These are phyloP conservation scores for Botrytis hyacinthi DNA, from an alignment of 2,329 filamentous ascomycete species.

Conservation along the genomic window DNA sequence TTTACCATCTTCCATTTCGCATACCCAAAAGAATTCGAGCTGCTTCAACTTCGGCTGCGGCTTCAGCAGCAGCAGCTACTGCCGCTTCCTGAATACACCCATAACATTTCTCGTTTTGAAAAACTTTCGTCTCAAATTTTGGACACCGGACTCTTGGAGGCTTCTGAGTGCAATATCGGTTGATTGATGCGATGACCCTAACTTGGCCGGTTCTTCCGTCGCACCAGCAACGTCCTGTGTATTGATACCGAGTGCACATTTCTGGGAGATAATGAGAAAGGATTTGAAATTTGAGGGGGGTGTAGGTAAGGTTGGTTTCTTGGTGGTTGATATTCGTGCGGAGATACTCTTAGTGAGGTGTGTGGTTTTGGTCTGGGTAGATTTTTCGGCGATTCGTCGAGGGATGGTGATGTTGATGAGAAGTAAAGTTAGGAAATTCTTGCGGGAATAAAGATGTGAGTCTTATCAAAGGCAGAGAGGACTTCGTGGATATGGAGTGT, in stretches of 20 bases:
- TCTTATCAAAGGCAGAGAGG: no score
- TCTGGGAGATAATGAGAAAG: fast-evolving
- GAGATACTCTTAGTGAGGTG: neutral
- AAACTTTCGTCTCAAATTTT: fast-evolving
- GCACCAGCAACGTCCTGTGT: neutral
- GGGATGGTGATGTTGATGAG: no score
- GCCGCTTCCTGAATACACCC: neutral
- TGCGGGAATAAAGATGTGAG: fast-evolving
- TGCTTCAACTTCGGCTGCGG: no score
- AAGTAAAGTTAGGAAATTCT: no score
- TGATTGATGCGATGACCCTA: neutral
- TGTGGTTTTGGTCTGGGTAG: no score
- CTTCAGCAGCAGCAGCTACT: no score
- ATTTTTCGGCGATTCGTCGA: no score
- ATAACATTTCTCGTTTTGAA: neutral
- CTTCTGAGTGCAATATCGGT: neutral
- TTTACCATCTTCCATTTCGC: neutral
- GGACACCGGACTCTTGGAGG: neutral
- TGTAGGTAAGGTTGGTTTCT: neutral
- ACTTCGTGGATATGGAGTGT: no score
- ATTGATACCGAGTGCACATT: neutral
- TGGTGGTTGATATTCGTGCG: neutral
- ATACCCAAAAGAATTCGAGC: neutral
- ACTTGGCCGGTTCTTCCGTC: neutral
- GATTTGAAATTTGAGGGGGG: neutral